These are phyloP conservation scores for Monilinia fructicola DNA, from an alignment of 2,329 filamentous ascomycete genomes.

Conservation along the genomic window DNA sequence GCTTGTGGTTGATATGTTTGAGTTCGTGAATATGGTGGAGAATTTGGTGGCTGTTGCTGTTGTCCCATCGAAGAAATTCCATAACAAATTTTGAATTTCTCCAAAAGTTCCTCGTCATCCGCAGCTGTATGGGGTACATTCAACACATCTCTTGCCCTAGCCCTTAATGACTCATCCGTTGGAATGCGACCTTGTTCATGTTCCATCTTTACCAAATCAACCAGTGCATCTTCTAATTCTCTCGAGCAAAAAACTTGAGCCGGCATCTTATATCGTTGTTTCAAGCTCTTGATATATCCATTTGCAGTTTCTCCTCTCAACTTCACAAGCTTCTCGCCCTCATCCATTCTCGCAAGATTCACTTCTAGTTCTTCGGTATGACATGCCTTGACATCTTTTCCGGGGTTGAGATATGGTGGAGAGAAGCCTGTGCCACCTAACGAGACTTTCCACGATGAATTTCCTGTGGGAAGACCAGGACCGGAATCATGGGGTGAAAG, in stretches of 20 bases:
- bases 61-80: background rate
- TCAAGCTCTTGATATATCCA: constrained; percentile 49
- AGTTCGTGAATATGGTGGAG: background rate
- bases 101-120: constrained; percentile 53
- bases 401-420: constrained; percentile 53
- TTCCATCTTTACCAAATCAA: constrained; percentile 49
- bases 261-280: constrained; percentile 47
- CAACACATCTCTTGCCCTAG: constrained; percentile 51
- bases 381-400: constrained; percentile 42
- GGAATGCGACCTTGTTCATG: constrained; percentile 48
- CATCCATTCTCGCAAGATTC: constrained; percentile 26
- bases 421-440: constrained; percentile 56
- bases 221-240: constrained; percentile 56
- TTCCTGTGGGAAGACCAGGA: constrained; percentile 48
- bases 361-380: constrained; percentile 40
- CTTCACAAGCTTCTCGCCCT: constrained; percentile 43
- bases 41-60: background rate
- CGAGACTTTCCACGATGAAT: constrained; percentile 48
- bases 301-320: constrained; percentile 49
- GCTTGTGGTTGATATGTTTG: constrained; percentile 13
- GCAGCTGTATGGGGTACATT: constrained; percentile 50
- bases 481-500: constrained; percentile 51
- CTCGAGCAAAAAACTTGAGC: constrained; percentile 57
- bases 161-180: constrained; percentile 48
- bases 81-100: constrained; percentile 47